phyloP scores from a whole-genome alignment of 2,329 filamentous ascomycete species.

The Cordyceps cateniannulata region DNA sequence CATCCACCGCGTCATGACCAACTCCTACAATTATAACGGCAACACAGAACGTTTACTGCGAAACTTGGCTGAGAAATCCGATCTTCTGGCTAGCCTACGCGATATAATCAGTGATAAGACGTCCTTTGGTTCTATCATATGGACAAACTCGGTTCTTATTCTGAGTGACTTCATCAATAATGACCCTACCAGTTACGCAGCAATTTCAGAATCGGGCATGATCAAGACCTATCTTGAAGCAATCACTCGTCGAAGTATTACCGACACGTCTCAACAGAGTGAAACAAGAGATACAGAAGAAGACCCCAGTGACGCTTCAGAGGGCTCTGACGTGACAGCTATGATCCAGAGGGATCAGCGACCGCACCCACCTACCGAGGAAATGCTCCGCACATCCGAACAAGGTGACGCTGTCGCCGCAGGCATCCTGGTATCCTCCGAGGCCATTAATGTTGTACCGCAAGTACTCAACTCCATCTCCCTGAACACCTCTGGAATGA shows the following conservation, averaged over 20 bases:
- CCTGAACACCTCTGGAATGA: conserved; percentile 79
- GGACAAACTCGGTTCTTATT: conserved; percentile 89
- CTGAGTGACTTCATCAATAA: conserved; percentile 97
- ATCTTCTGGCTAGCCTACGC: conserved; percentile 71
- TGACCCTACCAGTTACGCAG: conserved; percentile 93
- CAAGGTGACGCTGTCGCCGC: conserved; percentile 43
- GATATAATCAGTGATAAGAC: conserved; percentile 73
- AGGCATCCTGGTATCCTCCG: conserved; percentile 78
- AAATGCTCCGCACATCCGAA: conserved; percentile 40
- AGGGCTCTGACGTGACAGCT: conserved; percentile 34
- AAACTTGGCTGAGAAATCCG: conserved; percentile 90
- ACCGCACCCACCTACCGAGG: conserved; percentile 47
- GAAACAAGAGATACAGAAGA: conserved; percentile 19
- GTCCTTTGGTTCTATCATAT: conserved; percentile 85
- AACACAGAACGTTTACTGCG: conserved; percentile 86
- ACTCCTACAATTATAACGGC: conserved; percentile 59
- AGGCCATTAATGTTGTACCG: conserved; percentile 82
- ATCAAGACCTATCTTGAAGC: conserved; percentile 81
- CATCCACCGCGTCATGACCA: conserved; percentile 90
- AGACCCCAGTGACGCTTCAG: conserved; percentile 31
- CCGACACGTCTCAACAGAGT: conserved; percentile 16
- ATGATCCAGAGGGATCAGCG: conserved; percentile 31
- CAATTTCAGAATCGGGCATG: conserved; percentile 89
- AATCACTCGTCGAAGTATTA: conserved; percentile 53
- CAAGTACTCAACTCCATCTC: conserved; percentile 90